Percentiles rank a stretch among this genome's conserved stretches.
These are phyloP conservation scores for Microstroma glucosiphilum DNA, from an alignment of 1,284 basidiomycete species.

Conservation along the genomic window DNA sequence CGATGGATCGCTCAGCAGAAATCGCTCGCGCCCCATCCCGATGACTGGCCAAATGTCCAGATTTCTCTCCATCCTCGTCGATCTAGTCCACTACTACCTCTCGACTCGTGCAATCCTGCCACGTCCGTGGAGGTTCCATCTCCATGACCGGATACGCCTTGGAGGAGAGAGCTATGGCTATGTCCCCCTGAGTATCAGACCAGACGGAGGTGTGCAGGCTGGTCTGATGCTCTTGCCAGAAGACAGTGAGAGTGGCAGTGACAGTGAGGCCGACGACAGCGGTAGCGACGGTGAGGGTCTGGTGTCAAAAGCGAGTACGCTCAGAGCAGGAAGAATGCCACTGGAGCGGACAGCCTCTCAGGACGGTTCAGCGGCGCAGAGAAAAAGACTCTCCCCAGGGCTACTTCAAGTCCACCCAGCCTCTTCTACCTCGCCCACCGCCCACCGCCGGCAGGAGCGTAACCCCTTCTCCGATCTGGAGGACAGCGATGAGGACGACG, in stretches of 20 bases:
- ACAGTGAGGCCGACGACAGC: conserved; percentile 2
- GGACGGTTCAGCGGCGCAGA: neutral
- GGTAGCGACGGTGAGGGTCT: neutral
- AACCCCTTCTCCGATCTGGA: too few species aligned
- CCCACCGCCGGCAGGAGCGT: too few species aligned
- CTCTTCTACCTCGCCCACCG: neutral
- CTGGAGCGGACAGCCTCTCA: neutral
- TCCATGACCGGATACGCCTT: conserved; percentile 10
- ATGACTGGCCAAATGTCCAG: too few species aligned
- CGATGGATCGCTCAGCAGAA: too few species aligned
- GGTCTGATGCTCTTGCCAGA: conserved; percentile 33
- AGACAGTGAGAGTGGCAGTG: conserved; percentile 4
- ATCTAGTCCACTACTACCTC: conserved; percentile 30
- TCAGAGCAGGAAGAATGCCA: neutral
- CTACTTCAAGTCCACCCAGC: neutral
- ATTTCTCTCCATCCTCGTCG: conserved; percentile 19
- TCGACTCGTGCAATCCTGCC: conserved; percentile 32
- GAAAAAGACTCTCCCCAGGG: neutral
- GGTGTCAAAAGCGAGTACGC: neutral
- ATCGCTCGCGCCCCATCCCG: too few species aligned
- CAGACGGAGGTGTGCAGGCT: conserved; percentile 35
- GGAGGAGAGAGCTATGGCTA: conserved; percentile 21
- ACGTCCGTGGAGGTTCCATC: conserved; percentile 25
- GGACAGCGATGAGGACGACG: conserved; percentile 1
- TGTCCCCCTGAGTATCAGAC: conserved; percentile 35